Base-by-base conservation (phyloP, 768 basidiomycete genomes). In the Xerocomus spinulosus region DNA sequence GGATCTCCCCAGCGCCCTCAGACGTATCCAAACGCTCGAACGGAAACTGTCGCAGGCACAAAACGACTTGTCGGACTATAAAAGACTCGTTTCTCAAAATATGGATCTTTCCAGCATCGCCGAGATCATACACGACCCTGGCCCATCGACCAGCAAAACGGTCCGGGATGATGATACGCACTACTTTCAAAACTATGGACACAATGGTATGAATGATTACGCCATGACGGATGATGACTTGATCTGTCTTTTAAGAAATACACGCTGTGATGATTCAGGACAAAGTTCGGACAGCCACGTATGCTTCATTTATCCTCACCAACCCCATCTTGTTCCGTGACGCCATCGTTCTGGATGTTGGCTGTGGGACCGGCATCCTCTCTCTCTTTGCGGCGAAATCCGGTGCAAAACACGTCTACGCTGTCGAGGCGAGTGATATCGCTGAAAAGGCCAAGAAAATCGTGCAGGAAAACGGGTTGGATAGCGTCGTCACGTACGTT, bases 241-340 rank as follows among this genome's bases (percentile, higher is more conserved):
- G 2, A 2, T 17, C 24, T 9, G 15, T 9, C 5, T 23, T 26
- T 32, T n/a, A 39, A 93, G 92, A 96, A 55, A 94, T 96, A 42
- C 95, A 98, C 63, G 88, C 92, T 25, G 80, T 92, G 51, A 98
- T 98, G 95, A 87, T 98, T 48, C 87, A 91, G 60, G 95, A 98
- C 63, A 86, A 86, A 73, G 89, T 94, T 40, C 80, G 95, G 45
- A 98, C 95, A 2, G 83, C 93, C 20, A 85, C 92, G 1, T 98
- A 98, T 64, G 92, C 91, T 10, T 78, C 85, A 17, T 98, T 90
- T 69, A 94, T 97, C 64, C 73, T 94, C 23, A 81, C 79, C 6
- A 93, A 86, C 63, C 86, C 92, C 1, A 62, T 74, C 6, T 69
- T 93, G 12, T 96, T 97, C 74, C 79, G 80, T 47, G 87, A 84